These are phyloP conservation scores for Aspergillus eucalypticola DNA, from an alignment of 2,329 filamentous ascomycete species.

Conservation along the genomic window DNA sequence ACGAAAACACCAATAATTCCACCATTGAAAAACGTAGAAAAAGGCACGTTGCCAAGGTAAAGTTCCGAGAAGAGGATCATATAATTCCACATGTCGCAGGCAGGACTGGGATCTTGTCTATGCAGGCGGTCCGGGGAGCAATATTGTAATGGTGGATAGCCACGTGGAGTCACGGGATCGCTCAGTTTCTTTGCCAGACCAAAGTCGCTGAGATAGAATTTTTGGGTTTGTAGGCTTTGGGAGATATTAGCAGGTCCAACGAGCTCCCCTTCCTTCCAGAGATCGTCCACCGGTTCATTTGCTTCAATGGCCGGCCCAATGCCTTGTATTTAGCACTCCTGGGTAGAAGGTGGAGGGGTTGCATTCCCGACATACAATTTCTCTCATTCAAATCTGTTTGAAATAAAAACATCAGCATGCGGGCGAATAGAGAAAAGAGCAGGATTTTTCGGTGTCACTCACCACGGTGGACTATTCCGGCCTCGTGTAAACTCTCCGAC, in stretches of 20 bases:
- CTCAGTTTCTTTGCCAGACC: constrained; percentile 27
- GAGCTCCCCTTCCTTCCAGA: constrained; percentile 30
- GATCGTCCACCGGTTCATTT: constrained; percentile 23
- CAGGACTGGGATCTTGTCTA: constrained; percentile 24
- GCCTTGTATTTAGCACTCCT: constrained; percentile 29
- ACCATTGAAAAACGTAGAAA: constrained; percentile 15
- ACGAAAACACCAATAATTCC: constrained; percentile 25
- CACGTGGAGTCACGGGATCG: constrained; percentile 8
- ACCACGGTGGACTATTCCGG: constrained; percentile 31
- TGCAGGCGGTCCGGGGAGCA: constrained; percentile 32
- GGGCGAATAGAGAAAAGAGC: background rate
- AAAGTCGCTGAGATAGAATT: constrained; percentile 35
- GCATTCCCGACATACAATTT: constrained; percentile 33
- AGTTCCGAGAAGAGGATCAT: constrained; percentile 31
- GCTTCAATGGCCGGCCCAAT: constrained; percentile 28
- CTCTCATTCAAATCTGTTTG: constrained; percentile 27
- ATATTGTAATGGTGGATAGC: constrained; percentile 14
- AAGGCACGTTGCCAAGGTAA: constrained; percentile 24
- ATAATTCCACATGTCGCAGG: constrained; percentile 36
- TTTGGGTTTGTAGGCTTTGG: constrained; percentile 23
- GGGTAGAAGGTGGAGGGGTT: constrained; percentile 23
- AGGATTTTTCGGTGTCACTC: constrained; percentile 8
- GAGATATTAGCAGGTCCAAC: constrained; percentile 24
- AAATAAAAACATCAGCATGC: constrained; percentile 13
- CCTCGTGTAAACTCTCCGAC: constrained; percentile 27